phyloP scores from a whole-genome alignment of 179 eudicot species.

The Patellifolia procumbens region DNA sequence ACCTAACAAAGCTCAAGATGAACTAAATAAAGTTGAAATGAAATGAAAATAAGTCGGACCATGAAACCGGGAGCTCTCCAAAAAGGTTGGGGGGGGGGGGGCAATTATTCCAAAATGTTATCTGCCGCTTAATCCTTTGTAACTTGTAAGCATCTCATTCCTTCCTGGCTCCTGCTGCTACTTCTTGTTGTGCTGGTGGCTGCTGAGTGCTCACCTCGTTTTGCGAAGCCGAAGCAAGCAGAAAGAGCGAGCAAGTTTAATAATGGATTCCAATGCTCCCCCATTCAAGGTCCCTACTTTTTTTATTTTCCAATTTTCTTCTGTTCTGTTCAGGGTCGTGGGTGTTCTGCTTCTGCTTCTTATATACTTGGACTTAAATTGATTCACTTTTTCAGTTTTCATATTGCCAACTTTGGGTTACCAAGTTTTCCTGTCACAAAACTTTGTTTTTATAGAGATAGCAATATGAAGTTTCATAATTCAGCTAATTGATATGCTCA shows the following conservation, averaged over 20 bases:
- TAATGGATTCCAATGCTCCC: constrained; percentile 22
- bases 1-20: too few relatives aligned
- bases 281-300: constrained; percentile 24
- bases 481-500: neutral
- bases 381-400: neutral
- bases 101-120: too few relatives aligned
- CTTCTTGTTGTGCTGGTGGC: too few relatives aligned
- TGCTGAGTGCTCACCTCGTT: neutral
- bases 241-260: neutral
- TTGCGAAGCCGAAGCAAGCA: neutral
- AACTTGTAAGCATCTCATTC: too few relatives aligned
- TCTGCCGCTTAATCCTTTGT: too few relatives aligned
- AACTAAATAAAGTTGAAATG: too few relatives aligned
- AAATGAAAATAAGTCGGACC: too few relatives aligned
- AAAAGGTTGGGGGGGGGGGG: too few relatives aligned
- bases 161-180: too few relatives aligned
- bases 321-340: too few relatives aligned
- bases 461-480: neutral
- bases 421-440: neutral
- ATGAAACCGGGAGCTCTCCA: too few relatives aligned
- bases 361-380: neutral
- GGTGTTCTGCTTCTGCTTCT: neutral
- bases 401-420: neutral
- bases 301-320: too few relatives aligned
- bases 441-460: neutral